Base-by-base conservation (phyloP, 371 early-diverging fungal genomes). In the Rhizopus arrhizus region DNA sequence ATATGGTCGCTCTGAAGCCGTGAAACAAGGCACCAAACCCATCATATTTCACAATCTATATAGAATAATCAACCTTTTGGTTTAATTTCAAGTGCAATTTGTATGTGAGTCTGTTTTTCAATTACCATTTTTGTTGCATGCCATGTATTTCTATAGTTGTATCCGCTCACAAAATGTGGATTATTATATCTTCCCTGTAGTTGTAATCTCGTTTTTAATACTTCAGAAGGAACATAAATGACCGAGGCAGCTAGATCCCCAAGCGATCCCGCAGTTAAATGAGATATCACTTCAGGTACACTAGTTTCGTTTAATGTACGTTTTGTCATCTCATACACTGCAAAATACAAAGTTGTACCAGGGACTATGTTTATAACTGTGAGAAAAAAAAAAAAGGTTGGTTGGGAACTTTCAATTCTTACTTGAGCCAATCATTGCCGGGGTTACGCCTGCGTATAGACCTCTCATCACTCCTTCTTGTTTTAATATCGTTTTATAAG, bases 101-200 rank as follows among this genome's bases (percentile, higher is more conserved):
- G 47, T 29, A 68, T 22, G 13, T 16, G 16, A 1, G 22, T 22
- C 22, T 22, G 22, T 22, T 22, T 22, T 22, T 22, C 22, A 51
- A 61, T 68, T 77, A 85, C 87, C 62, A 82, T 85, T 61, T 69
- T 77, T 22, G 88, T 74, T 28, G 93, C 93, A 69, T 91, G 85
- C 80, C 81, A 84, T 57, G 87, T 87, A 61, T 77, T 83, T 62
- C 76, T 78, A 67, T 92, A 91, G 61, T 91, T 91, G 65, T 89
- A 88, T 60, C 85, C 87, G 38, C 89, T 88, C 42, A 87, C 75
- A 65, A 88, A 88, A 55, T 89, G 83, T 16, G 90, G 88, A 68
- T 91, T 91, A 55, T 89, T 89, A 62, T 89, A 89, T 58, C 85
- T 77, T 8, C 92, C 92, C 58, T 92, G 92, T 31, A 92, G 68